Conservation (phyloP, 192 early-diverging fungal species). For the Chytriomyces sp. region DNA sequence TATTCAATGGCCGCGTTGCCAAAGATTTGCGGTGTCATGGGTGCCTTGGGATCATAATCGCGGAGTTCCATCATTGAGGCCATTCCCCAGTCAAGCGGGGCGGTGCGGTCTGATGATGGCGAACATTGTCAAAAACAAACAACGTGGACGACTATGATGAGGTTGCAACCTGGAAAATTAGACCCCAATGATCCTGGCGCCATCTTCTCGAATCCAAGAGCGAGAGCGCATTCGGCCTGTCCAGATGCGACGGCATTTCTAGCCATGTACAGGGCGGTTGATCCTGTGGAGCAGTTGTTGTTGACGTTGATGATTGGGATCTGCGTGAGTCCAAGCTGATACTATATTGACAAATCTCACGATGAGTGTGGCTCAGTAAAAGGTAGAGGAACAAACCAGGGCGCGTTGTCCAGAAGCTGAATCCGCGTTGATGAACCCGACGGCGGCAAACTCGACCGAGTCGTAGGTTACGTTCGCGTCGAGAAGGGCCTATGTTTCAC, state of each 20-base stretch:
- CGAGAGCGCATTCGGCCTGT: slow-evolving; percentile 67
- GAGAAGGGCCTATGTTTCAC: slow-evolving; percentile 52
- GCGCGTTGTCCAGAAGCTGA: slow-evolving; percentile 70
- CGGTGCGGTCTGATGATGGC: slow-evolving; percentile 61
- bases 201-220: slow-evolving; percentile 78
- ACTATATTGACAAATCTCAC: no score
- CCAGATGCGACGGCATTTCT: slow-evolving; percentile 64
- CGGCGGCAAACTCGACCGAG: slow-evolving; percentile 56
- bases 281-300: slow-evolving; percentile 77
- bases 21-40: slow-evolving; percentile 71
- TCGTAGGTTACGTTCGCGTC: slow-evolving; percentile 75
- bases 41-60: slow-evolving; percentile 55
- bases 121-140: slow-evolving; percentile 23
- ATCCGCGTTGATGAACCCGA: slow-evolving; percentile 47
- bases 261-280: slow-evolving; percentile 68
- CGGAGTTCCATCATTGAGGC: slow-evolving; percentile 59
- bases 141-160: neutral
- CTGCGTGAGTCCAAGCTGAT: slow-evolving; percentile 75
- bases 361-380: no score
- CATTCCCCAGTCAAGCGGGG: slow-evolving; percentile 64
- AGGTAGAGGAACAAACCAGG: no score
- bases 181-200: slow-evolving; percentile 22
- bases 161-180: neutral
- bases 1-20: slow-evolving; percentile 74
- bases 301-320: slow-evolving; percentile 74